Conservation (phyloP, 177 flowering plant genomes). For the Telopea speciosissima region DNA sequence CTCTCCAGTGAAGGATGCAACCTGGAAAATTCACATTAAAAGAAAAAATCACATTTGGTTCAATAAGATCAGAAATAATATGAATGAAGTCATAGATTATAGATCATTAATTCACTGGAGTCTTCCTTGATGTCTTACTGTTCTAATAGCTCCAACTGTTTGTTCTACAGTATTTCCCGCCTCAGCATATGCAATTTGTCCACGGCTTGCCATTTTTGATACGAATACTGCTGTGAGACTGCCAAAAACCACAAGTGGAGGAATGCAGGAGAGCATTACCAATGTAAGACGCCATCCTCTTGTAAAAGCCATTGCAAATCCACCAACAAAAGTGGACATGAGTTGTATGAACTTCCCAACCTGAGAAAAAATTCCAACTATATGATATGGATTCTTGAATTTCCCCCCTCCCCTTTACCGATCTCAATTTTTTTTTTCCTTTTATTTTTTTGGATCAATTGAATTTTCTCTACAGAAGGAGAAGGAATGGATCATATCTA, state of each 20-base stretch:
- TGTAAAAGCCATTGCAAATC: conserved; percentile 51
- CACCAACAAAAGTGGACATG: conserved; percentile 53
- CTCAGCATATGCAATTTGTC: conserved; percentile 62
- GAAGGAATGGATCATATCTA: background rate
- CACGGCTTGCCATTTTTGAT: conserved; percentile 46
- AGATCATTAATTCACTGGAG: background rate
- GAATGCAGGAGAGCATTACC: conserved; percentile 46
- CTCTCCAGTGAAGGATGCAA: conserved; percentile 78
- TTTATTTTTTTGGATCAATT: too few species aligned
- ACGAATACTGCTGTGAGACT: conserved; percentile 34
- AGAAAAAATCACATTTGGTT: too few species aligned
- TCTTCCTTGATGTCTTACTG: conserved; percentile 31
- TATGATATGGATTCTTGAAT: background rate
- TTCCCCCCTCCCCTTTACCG: too few species aligned
- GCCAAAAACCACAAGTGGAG: conserved; percentile 42
- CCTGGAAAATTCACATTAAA: conserved; percentile 36
- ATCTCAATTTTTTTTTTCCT: too few species aligned
- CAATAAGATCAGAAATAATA: background rate
- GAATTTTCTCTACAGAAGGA: background rate
- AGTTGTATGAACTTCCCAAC: conserved; percentile 54
- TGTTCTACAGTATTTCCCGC: conserved; percentile 77
- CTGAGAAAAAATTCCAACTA: conserved; percentile 18
- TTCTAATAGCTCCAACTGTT: conserved; percentile 69
- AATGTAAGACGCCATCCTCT: conserved; percentile 72
- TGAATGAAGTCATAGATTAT: background rate